Conservation (phyloP, 345 rosid species). For the Arabidopsis suecica region DNA sequence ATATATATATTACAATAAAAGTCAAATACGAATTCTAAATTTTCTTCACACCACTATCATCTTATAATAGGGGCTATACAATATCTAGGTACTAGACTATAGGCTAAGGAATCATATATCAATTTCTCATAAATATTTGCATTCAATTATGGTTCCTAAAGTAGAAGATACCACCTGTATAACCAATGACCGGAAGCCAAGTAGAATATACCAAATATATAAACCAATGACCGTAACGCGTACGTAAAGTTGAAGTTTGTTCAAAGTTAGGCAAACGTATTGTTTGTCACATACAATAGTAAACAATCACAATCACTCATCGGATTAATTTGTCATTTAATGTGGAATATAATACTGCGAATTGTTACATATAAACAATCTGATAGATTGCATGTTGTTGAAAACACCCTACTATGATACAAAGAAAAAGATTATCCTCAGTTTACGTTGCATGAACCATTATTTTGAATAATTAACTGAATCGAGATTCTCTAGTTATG, state of each 20-base stretch:
- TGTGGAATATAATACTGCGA: background rate
- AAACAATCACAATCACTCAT: conserved; percentile 30
- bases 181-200: background rate
- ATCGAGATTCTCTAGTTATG: background rate
- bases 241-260: conserved; percentile 16
- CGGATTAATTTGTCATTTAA: conserved; percentile 5
- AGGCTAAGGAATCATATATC: background rate
- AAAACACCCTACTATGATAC: background rate
- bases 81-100: background rate
- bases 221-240: conserved; percentile 24
- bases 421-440: background rate
- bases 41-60: conserved; percentile 7
- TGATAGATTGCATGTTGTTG: background rate
- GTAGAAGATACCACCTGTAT: background rate
- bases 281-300: conserved; percentile 5
- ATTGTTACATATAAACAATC: background rate
- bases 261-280: conserved; percentile 41
- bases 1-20: too few species aligned
- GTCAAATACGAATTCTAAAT: background rate
- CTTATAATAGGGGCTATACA: conserved; percentile 5
- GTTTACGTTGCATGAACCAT: conserved; percentile 6
- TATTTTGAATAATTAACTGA: background rate
- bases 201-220: conserved; percentile 1
- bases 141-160: background rate
- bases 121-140: background rate